Percentiles rank a stretch among this genome's conserved stretches.
Conservation (phyloP, 1,284 basidiomycete genomes). For the Marasmius tenuissimus region DNA sequence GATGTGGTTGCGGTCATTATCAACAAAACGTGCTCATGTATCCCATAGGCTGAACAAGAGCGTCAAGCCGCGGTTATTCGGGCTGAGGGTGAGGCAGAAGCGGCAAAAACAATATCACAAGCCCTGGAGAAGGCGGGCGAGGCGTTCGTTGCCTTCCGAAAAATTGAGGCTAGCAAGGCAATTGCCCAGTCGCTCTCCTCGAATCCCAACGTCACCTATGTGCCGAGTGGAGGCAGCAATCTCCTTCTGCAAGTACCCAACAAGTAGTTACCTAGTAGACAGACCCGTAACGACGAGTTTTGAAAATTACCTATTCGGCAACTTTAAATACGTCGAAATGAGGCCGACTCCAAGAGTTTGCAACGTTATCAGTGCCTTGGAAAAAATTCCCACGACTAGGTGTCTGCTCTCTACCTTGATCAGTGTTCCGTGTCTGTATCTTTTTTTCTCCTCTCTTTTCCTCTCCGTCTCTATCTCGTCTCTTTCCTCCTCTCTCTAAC, state of each 20-base stretch:
- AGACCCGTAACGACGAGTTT: background rate
- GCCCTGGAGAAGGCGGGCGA: slow-evolving; percentile 96
- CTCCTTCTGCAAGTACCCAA: slow-evolving; percentile 83
- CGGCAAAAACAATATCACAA: slow-evolving; percentile 88
- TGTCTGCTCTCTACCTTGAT: slow-evolving; percentile 43
- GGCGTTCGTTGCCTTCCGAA: slow-evolving; percentile 92
- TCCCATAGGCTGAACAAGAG: slow-evolving; percentile 90
- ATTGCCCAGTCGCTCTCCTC: slow-evolving; percentile 81
- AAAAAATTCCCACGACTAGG: slow-evolving; percentile 15
- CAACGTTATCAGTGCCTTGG: background rate
- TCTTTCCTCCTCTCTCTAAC: slow-evolving; percentile 43
- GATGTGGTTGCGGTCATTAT: background rate
- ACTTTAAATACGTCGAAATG: background rate
- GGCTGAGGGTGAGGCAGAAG: slow-evolving; percentile 98
- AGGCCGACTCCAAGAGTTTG: background rate
- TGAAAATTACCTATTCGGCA: background rate
- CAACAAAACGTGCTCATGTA: slow-evolving; percentile 10
- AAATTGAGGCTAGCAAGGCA: slow-evolving; percentile 98
- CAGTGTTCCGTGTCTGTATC: slow-evolving; percentile 43
- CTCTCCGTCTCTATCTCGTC: slow-evolving; percentile 38
- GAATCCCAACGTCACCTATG: slow-evolving; percentile 87
- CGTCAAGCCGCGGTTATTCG: slow-evolving; percentile 97
- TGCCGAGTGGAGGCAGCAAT: slow-evolving; percentile 79
- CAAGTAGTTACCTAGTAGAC: slow-evolving; percentile 30
- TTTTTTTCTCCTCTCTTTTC: slow-evolving; percentile 44